Percentiles rank a stretch among this genome's conserved stretches.
These are phyloP conservation scores for Populus trichocarpa DNA, from an alignment of 441 rosid genomes.

Conservation along the genomic window DNA sequence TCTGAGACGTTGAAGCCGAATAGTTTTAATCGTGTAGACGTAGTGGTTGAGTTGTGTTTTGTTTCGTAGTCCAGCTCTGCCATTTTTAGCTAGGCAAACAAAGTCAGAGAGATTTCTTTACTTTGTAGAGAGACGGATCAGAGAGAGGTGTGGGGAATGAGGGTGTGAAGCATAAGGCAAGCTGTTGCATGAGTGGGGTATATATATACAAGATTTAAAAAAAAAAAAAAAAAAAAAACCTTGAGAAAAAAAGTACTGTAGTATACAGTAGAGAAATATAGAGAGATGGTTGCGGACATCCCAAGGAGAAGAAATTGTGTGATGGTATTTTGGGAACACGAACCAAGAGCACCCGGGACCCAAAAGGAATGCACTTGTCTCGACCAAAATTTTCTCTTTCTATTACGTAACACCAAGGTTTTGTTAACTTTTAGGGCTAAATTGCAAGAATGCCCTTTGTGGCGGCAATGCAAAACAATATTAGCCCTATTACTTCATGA, in stretches of 20 bases:
- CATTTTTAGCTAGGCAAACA: conserved; percentile 27
- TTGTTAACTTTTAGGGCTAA: neutral
- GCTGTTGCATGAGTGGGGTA: conserved; percentile 46
- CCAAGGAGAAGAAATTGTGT: conserved; percentile 32
- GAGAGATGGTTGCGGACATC: conserved; percentile 51
- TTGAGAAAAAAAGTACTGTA: conserved; percentile 28
- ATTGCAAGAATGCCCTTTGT: conserved; percentile 5
- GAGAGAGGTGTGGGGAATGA: conserved; percentile 3
- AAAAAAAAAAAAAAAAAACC: neutral
- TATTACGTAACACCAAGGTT: neutral
- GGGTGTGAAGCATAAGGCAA: conserved; percentile 17
- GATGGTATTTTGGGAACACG: conserved; percentile 36
- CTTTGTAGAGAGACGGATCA: neutral
- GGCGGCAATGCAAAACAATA: neutral
- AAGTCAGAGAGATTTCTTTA: neutral
- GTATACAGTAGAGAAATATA: neutral
- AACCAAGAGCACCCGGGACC: conserved; percentile 41
- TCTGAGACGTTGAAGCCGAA: conserved; percentile 83
- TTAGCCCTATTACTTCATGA: neutral
- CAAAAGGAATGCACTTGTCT: conserved; percentile 41
- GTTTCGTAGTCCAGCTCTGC: conserved; percentile 51
- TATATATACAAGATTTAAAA: conserved; percentile 42
- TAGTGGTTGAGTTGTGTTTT: conserved; percentile 35
- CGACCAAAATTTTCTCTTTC: neutral
- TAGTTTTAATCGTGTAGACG: conserved; percentile 53